These are phyloP conservation scores for Naganishia antarctica DNA, from an alignment of 768 basidiomycete genomes.

Conservation along the genomic window DNA sequence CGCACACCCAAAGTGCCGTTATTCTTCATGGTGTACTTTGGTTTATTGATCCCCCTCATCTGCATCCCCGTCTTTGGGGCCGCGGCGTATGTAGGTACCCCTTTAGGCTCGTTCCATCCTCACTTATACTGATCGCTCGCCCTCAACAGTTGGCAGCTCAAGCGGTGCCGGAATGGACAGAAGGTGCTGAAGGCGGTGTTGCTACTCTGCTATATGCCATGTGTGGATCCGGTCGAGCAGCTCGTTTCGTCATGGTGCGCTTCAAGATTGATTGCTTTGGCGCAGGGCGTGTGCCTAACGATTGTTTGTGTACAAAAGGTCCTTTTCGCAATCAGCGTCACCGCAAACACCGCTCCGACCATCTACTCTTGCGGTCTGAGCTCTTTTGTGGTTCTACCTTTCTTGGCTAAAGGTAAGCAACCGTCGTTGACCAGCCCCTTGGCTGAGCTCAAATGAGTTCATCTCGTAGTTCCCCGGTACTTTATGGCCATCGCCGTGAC, in stretches of 20 bases:
- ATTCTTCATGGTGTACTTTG: conserved; percentile 42
- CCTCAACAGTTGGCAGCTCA: conserved; percentile 37
- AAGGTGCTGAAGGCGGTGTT: conserved; percentile 36
- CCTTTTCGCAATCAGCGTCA: conserved; percentile 68
- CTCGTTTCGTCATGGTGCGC: conserved; percentile 41
- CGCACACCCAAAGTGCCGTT: conserved; percentile 34
- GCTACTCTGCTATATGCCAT: conserved; percentile 43
- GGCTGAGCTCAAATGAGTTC: background rate
- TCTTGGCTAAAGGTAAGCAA: conserved; percentile 33
- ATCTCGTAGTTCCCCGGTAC: conserved; percentile 38
- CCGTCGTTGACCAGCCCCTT: background rate
- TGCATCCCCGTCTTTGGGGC: conserved; percentile 46
- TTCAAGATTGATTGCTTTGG: background rate
- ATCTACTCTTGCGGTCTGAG: conserved; percentile 57
- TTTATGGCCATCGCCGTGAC: conserved; percentile 42
- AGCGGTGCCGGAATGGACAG: conserved; percentile 37
- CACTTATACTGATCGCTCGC: background rate
- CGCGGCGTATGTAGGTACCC: conserved; percentile 31
- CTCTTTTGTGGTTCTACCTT: conserved; percentile 41
- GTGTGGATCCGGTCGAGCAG: conserved; percentile 38
- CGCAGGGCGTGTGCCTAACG: background rate
- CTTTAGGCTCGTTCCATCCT: background rate
- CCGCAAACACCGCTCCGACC: conserved; percentile 73
- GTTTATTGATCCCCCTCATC: conserved; percentile 41
- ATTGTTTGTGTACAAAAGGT: conserved; percentile 7